These are phyloP conservation scores for Phoenix roebelenii DNA, from an alignment of 176 grass and related monocot genomes.

Conservation along the genomic window DNA sequence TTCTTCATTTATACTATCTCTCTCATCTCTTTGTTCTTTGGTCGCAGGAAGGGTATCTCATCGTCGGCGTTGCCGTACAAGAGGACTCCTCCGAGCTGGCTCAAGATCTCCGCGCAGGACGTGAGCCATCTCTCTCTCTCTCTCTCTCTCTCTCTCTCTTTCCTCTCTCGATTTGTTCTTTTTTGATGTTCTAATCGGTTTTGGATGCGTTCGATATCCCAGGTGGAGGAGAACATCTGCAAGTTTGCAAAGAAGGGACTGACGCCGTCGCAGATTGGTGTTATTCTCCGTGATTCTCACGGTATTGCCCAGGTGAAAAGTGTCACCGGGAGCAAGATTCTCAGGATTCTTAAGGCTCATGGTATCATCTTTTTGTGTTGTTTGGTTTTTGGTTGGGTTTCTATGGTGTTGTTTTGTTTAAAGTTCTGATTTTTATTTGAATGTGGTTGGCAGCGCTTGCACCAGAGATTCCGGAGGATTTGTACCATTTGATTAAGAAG, in stretches of 20 bases:
- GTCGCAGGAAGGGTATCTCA: constrained; percentile 73
- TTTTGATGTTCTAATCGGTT: background rate
- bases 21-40: too few species aligned
- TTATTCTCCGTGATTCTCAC: too few species aligned
- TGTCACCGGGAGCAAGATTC: constrained; percentile 57
- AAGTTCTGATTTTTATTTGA: background rate
- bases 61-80: constrained; percentile 85
- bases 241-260: too few species aligned
- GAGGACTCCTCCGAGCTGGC: constrained; percentile 67
- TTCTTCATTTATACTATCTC: too few species aligned
- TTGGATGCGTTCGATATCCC: too few species aligned
- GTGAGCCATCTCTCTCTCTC: constrained; percentile 8
- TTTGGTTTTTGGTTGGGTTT: background rate
- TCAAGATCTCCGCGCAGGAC: constrained; percentile 52
- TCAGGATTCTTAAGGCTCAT: constrained; percentile 81
- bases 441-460: constrained; percentile 30
- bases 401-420: background rate
- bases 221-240: too few species aligned
- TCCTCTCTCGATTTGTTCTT: constrained; percentile 12
- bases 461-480: constrained; percentile 76
- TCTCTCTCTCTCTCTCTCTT: constrained; percentile 5
- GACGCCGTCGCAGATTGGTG: too few species aligned
- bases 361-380: constrained; percentile 21
- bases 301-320: too few species aligned
- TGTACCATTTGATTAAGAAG: constrained; percentile 91